These are phyloP conservation scores for Phaseolus coccineus DNA, from an alignment of 331 rosid genomes.

Conservation along the genomic window DNA sequence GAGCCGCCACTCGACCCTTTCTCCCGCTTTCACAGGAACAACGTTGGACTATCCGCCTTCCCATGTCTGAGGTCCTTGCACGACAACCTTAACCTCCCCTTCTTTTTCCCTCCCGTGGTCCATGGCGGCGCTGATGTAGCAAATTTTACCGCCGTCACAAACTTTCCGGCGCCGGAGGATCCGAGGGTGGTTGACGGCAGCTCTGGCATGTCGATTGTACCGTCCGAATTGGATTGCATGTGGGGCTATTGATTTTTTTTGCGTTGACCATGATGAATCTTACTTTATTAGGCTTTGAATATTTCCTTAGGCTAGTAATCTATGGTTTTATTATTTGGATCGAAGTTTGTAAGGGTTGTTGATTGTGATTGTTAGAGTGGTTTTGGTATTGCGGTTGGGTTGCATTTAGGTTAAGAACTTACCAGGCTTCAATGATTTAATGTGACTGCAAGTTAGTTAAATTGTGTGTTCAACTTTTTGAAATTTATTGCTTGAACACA, in stretches of 20 bases:
- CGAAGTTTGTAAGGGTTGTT: not conserved
- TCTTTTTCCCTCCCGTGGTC: slow-evolving; percentile 47
- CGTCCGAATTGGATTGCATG: slow-evolving; percentile 77
- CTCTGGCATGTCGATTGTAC: slow-evolving; percentile 42
- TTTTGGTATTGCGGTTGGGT: not conserved
- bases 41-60: slow-evolving; percentile 61
- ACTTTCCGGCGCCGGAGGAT: slow-evolving; percentile 55
- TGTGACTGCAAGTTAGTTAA: slow-evolving; percentile 13
- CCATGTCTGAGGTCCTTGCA: slow-evolving; percentile 81
- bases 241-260: slow-evolving; percentile 63
- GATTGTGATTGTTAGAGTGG: not conserved
- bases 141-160: slow-evolving; percentile 38
- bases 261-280: not conserved
- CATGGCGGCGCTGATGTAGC: slow-evolving; percentile 25
- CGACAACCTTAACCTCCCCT: slow-evolving; percentile 78
- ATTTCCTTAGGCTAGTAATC: not conserved
- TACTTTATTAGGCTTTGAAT: slow-evolving; percentile 27
- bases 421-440: not conserved
- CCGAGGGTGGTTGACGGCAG: slow-evolving; percentile 39
- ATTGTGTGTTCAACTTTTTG: not conserved
- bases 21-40: slow-evolving; percentile 49
- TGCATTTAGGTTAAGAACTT: not conserved
- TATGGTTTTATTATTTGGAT: not conserved
- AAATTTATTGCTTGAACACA: not conserved
- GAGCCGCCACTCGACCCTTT: slow-evolving; percentile 45